A percentile compares a stretch with the other conserved stretches of the same genome.
Evolutionary conservation across 1,284 basidiomycete species (phyloP).

Genomic region (Rhodotorula mucilaginosa): DNA sequence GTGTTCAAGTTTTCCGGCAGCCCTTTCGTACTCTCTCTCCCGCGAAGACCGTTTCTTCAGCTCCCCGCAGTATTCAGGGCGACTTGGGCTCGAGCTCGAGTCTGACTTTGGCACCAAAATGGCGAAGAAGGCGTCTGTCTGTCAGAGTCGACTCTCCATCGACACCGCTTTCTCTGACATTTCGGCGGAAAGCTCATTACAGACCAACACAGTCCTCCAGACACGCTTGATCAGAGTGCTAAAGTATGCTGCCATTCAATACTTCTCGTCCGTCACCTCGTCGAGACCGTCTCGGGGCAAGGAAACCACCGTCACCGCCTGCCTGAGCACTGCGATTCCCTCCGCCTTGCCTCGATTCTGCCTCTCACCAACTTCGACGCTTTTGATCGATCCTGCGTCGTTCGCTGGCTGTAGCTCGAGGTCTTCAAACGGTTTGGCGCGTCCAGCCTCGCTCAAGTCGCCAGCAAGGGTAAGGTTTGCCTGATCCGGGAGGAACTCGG

Average conservation of each 20-base stretch:
- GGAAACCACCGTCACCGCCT: conserved; percentile 4
- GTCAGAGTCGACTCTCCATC: too few species aligned
- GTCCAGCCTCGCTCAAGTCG: background rate
- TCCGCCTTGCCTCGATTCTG: background rate
- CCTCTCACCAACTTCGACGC: background rate
- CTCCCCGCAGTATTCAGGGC: too few species aligned
- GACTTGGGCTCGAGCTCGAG: too few species aligned
- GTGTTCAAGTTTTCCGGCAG: too few species aligned
- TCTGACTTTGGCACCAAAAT: too few species aligned
- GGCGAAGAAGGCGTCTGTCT: too few species aligned
- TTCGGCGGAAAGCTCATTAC: too few species aligned
- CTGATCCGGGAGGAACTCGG: background rate
- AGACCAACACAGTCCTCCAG: too few species aligned
- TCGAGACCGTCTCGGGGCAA: background rate
- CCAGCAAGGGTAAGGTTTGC: background rate
- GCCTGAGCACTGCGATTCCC: background rate
- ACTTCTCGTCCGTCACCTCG: conserved; percentile 1
- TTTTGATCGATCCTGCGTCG: background rate
- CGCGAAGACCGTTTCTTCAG: too few species aligned
- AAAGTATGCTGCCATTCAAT: background rate
- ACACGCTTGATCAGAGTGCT: background rate
- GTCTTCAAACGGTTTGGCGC: background rate
- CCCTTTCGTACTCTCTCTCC: too few species aligned
- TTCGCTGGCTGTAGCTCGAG: background rate
- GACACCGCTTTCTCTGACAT: too few species aligned